A percentile compares a stretch with the other conserved stretches of the same genome.
Evolutionary conservation across 1,139 yeast genomes (phyloP).

Genomic region (Zygosaccharomyces sapae): DNA sequence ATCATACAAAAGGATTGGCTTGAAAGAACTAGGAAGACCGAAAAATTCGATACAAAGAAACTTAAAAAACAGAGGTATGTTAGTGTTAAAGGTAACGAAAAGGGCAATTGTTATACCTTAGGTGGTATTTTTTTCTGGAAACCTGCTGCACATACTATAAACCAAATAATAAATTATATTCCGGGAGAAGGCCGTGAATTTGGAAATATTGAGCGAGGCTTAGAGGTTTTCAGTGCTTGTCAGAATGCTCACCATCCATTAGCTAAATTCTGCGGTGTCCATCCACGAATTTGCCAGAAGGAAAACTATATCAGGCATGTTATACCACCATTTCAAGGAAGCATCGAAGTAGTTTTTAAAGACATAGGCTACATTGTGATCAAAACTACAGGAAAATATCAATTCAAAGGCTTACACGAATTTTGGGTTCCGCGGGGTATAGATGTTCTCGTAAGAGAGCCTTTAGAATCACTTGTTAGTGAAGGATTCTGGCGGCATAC

Average conservation of each 20-base stretch:
- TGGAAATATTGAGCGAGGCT: constrained; percentile 29
- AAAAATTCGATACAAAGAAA: constrained; percentile 23
- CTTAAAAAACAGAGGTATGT: constrained; percentile 38
- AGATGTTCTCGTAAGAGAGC: constrained; percentile 42
- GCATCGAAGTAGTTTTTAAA: constrained; percentile 62
- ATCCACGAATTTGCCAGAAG: constrained; percentile 34
- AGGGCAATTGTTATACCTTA: constrained; percentile 46
- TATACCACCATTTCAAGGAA: constrained; percentile 66
- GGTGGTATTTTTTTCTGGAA: constrained; percentile 60
- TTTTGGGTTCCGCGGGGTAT: constrained; percentile 50
- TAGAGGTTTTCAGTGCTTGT: constrained; percentile 30
- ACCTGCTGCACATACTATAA: constrained; percentile 45
- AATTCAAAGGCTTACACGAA: constrained; percentile 40
- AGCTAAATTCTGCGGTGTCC: constrained; percentile 37
- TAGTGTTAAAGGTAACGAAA: constrained; percentile 39
- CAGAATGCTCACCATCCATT: constrained; percentile 28
- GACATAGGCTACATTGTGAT: constrained; percentile 66
- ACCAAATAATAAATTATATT: constrained; percentile 38
- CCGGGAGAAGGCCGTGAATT: constrained; percentile 33
- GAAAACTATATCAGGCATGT: constrained; percentile 42
- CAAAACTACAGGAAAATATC: constrained; percentile 57
- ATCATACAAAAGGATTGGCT: constrained; percentile 26
- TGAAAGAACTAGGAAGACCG: constrained; percentile 31
- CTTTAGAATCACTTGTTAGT: constrained; percentile 27
- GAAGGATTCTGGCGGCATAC: constrained; percentile 14